Conservation (phyloP, 1,139 yeast species). For the Lodderomyces elongisporus region DNA sequence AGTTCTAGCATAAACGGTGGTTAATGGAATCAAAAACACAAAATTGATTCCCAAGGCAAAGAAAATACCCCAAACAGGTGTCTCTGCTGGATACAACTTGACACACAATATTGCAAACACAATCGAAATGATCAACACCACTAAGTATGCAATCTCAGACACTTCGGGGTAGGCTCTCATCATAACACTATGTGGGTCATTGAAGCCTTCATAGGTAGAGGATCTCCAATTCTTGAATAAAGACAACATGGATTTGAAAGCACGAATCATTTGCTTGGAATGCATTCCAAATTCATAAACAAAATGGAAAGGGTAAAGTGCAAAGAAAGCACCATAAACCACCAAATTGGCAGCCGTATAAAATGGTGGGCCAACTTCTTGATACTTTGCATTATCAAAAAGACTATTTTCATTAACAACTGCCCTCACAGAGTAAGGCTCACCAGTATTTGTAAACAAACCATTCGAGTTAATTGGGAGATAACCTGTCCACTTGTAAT, state of each 20-base stretch:
- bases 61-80: conserved; percentile 57
- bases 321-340: conserved; percentile 53
- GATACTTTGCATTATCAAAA: conserved; percentile 38
- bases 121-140: conserved; percentile 44
- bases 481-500: conserved; percentile 47
- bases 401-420: conserved; percentile 35
- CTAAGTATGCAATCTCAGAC: conserved; percentile 56
- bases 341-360: conserved; percentile 40
- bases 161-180: conserved; percentile 55
- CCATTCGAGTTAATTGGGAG: conserved; percentile 50
- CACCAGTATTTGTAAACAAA: conserved; percentile 44
- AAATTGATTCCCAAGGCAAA: conserved; percentile 52
- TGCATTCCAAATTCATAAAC: conserved; percentile 37
- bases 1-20: conserved; percentile 44
- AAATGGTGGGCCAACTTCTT: conserved; percentile 44
- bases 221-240: conserved; percentile 10
- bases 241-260: conserved; percentile 10
- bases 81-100: conserved; percentile 41
- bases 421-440: conserved; percentile 33
- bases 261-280: conserved; percentile 17
- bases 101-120: conserved; percentile 47
- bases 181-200: conserved; percentile 55
- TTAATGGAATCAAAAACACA: conserved; percentile 53
- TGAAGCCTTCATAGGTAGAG: conserved; percentile 17
- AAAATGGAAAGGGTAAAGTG: conserved; percentile 52